Evolutionary conservation across 2,329 filamentous ascomycete species (phyloP).

Genomic region (Colletotrichum sidae): DNA sequence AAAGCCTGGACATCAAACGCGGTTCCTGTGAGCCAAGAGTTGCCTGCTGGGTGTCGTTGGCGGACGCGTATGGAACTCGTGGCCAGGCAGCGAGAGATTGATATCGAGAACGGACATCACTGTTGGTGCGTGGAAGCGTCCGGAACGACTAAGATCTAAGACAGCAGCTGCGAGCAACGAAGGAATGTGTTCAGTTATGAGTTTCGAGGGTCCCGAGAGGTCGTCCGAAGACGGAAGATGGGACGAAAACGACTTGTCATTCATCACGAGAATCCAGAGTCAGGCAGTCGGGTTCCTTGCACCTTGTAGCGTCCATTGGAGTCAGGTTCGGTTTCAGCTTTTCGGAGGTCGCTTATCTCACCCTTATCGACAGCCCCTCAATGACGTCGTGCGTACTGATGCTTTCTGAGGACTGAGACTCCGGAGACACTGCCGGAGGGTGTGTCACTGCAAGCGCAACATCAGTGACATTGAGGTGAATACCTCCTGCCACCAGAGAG

Average conservation of each 20-base stretch:
- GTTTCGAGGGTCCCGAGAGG: too few species aligned
- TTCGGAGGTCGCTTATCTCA: conserved; percentile 18
- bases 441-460: too few species aligned
- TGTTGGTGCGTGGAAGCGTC: too few species aligned
- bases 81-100: neutral
- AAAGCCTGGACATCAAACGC: conserved; percentile 25
- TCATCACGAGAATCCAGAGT: neutral
- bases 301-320: neutral
- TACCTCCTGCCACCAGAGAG: too few species aligned
- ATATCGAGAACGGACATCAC: too few species aligned
- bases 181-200: too few species aligned
- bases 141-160: too few species aligned
- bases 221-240: neutral
- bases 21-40: conserved; percentile 9
- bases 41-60: neutral
- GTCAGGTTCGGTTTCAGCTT: conserved; percentile 32
- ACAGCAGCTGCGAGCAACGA: too few species aligned
- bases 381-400: conserved; percentile 8
- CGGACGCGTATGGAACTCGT: neutral
- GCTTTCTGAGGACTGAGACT: too few species aligned
- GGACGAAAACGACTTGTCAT: neutral
- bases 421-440: too few species aligned
- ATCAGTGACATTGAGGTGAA: too few species aligned
- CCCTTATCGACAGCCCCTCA: conserved; percentile 17
- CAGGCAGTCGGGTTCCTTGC: conserved; percentile 1